These are phyloP conservation scores for Diplodia intermedia DNA, from an alignment of 2,329 filamentous ascomycete species.

Conservation along the genomic window DNA sequence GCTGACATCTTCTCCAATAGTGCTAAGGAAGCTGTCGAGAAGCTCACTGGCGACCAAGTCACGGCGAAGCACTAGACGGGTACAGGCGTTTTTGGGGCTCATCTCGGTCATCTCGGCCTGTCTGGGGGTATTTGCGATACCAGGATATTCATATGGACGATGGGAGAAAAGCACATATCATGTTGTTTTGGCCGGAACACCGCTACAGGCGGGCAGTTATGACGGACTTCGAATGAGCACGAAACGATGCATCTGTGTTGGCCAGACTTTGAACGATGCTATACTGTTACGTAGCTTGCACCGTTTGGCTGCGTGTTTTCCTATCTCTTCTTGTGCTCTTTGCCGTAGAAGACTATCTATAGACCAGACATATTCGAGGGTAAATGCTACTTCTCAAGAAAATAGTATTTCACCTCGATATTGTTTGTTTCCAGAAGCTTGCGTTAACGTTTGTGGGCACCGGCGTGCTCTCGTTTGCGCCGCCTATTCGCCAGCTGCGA, in stretches of 20 bases:
- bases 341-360: slow-evolving; percentile 8
- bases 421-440: background rate
- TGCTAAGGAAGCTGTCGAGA: slow-evolving; percentile 70
- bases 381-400: background rate
- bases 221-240: slow-evolving; percentile 18
- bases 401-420: background rate
- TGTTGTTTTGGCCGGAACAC: slow-evolving; percentile 16
- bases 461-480: background rate
- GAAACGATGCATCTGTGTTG: slow-evolving; percentile 19
- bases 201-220: slow-evolving; percentile 21
- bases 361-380: slow-evolving; percentile 16
- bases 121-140: slow-evolving; percentile 22
- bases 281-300: slow-evolving; percentile 16
- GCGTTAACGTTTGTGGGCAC: background rate
- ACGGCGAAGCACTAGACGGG: slow-evolving; percentile 67
- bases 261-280: slow-evolving; percentile 16
- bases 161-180: slow-evolving; percentile 20
- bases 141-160: slow-evolving; percentile 10
- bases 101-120: slow-evolving; percentile 23
- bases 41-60: slow-evolving; percentile 67
- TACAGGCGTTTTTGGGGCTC: slow-evolving; percentile 25
- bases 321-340: background rate
- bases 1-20: slow-evolving; percentile 46
- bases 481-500: background rate
- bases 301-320: slow-evolving; percentile 11